Percentiles rank a stretch among this genome's conserved stretches.
These are phyloP conservation scores for Hordeum pubiflorum DNA, from an alignment of 202 grass and related monocot genomes.

Conservation along the genomic window DNA sequence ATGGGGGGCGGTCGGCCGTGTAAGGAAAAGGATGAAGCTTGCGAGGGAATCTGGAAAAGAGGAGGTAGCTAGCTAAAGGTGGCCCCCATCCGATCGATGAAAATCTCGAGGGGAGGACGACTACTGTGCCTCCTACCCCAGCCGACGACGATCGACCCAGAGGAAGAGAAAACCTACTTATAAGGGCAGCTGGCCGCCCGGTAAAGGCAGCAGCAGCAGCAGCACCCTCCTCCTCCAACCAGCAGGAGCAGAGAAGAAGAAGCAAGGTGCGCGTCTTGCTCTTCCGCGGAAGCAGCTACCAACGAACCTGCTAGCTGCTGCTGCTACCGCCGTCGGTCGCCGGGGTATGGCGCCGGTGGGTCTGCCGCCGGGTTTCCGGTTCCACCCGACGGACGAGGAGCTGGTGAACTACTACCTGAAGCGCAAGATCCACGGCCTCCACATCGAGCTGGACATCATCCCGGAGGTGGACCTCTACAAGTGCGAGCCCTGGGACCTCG, in stretches of 20 bases:
- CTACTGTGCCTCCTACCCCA: background rate
- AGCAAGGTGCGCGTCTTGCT: constrained; percentile 39
- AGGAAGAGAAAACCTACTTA: constrained; percentile 26
- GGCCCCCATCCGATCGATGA: constrained; percentile 23
- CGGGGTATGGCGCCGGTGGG: constrained; percentile 71
- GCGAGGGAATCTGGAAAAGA: constrained; percentile 73
- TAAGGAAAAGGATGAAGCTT: constrained; percentile 47
- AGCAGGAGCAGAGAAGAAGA: constrained; percentile 8
- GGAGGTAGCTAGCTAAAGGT: constrained; percentile 24
- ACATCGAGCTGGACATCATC: constrained; percentile 95
- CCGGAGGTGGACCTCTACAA: constrained; percentile 97
- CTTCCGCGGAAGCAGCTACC: background rate
- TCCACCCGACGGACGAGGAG: constrained; percentile 96
- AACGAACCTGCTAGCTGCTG: background rate
- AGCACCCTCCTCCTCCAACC: background rate
- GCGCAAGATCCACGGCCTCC: constrained; percentile 89
- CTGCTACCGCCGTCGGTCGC: background rate
- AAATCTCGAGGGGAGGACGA: constrained; percentile 30
- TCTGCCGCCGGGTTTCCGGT: constrained; percentile 91
- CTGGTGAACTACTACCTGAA: constrained; percentile 98
- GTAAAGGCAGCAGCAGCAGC: constrained; percentile 31
- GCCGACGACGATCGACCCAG: constrained; percentile 3
- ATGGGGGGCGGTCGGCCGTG: constrained; percentile 8
- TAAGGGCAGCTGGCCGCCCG: constrained; percentile 22
- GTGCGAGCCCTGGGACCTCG: constrained; percentile 92